Base-by-base conservation (phyloP, 2,329 filamentous ascomycete genomes). In the Madurella mycetomatis region DNA sequence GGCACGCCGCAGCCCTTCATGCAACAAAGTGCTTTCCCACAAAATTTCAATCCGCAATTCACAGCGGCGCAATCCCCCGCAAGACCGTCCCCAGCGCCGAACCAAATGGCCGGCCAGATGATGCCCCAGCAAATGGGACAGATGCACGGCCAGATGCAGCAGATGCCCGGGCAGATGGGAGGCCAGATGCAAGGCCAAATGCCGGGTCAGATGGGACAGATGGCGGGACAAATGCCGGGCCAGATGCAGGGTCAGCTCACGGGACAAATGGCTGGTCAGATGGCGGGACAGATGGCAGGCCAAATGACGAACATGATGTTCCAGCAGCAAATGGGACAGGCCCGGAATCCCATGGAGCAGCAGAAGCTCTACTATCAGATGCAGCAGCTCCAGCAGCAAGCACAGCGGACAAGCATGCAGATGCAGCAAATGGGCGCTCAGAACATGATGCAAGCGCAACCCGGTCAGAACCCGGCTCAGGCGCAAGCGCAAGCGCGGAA, bases 311-410 rank as follows among this genome's bases (percentile, higher is more conserved):
- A 57, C 52, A 69, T 69, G 57, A 66, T 63, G 56, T 61, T 69
- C 51, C 70, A 70, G 47, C 71, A 72, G 53, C 69, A 69, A 63
- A 70, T 72, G 65, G 60, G 62, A 0, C 75, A 76, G 52, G 75
- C 71, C 49, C 79, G 78, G 52, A 76, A 81, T 62, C 77, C 76
- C 44, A 79, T 88, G 59, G 86, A 89, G 41, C 86, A 89, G 65
- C 85, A 90, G 60, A 87, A 90, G 64, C 80, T 90, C 69, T 78
- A 86, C 47, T 92, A 95, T 65, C 89, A 95, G 63, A 88, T 95
- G 83, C 87, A 89, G 83, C 87, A 89, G 57, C 72, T 95, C 49
- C 88, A 95, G 41, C 84, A 87, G 57, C 82, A 85, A 65, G 80
- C 87, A 9, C 49, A 46, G 34, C 34, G 34, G 34, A 37, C 34